Evolutionary conservation across 805 yeast genomes (phyloP).

Genomic region (Kazachstania psychrophila): DNA sequence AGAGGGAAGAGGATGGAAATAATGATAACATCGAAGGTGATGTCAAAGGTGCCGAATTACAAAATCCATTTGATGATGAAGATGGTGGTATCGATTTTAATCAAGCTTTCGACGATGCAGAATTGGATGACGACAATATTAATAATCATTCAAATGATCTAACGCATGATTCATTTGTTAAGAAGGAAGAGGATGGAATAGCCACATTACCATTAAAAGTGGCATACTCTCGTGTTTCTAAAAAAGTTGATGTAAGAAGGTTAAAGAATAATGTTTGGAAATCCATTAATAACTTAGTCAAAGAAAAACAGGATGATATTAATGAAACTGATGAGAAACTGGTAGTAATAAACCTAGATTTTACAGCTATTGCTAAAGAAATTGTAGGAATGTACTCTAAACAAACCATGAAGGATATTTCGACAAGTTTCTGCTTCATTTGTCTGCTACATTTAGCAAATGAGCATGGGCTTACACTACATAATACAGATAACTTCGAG

Average conservation of each 20-base stretch:
- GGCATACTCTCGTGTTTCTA: constrained; percentile 62
- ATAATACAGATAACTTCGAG: constrained; percentile 34
- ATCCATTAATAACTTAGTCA: constrained; percentile 30
- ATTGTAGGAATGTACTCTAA: constrained; percentile 45
- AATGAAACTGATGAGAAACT: constrained; percentile 11
- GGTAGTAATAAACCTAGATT: constrained; percentile 9
- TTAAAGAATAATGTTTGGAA: constrained; percentile 74
- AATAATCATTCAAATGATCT: constrained; percentile 19
- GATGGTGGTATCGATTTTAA: constrained; percentile 29
- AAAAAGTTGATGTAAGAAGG: constrained; percentile 64
- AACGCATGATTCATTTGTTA: constrained; percentile 8
- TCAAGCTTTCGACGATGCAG: constrained; percentile 28
- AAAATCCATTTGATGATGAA: constrained; percentile 33
- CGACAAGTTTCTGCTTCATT: constrained; percentile 79
- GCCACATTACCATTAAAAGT: constrained; percentile 25
- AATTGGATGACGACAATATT: constrained; percentile 17
- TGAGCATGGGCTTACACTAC: constrained; percentile 62
- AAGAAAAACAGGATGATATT: constrained; percentile 4
- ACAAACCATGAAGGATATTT: constrained; percentile 53
- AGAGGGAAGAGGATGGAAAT: constrained; percentile 29
- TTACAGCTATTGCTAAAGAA: constrained; percentile 41
- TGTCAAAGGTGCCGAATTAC: constrained; percentile 16
- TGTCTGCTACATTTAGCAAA: constrained; percentile 79
- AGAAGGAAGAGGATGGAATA: not conserved
- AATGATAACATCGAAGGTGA: constrained; percentile 23